Conservation (phyloP, 805 yeast genomes). For the Zygotorulaspora florentina region DNA sequence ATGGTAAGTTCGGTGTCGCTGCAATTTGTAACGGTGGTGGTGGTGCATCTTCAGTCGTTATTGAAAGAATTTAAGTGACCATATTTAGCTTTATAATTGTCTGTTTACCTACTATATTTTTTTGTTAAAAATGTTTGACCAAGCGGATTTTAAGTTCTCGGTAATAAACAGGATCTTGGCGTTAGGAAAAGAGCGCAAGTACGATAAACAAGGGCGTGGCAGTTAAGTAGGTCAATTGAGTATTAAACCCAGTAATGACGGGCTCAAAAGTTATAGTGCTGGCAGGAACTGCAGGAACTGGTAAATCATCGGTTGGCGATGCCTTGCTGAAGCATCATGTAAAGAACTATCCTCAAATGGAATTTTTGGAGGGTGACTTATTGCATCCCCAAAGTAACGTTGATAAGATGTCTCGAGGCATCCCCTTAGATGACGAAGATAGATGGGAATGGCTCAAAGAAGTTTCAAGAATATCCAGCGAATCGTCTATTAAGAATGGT, state of each 20-base stretch:
- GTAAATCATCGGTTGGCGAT: slow-evolving; percentile 77
- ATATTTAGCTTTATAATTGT: background rate
- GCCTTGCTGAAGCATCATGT: slow-evolving; percentile 39
- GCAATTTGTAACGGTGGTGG: slow-evolving; percentile 99
- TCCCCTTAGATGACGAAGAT: slow-evolving; percentile 84
- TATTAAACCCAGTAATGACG: background rate
- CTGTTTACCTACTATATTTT: background rate
- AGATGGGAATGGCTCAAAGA: slow-evolving; percentile 82
- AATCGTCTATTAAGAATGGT: slow-evolving; percentile 35
- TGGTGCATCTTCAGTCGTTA: slow-evolving; percentile 91
- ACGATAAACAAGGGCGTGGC: background rate
- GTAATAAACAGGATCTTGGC: background rate
- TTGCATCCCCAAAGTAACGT: slow-evolving; percentile 71
- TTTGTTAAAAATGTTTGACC: background rate
- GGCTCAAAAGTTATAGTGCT: slow-evolving; percentile 50
- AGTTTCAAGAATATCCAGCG: slow-evolving; percentile 43
- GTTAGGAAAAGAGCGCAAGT: background rate
- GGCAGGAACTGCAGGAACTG: slow-evolving; percentile 97
- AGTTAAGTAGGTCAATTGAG: background rate
- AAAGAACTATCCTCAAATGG: slow-evolving; percentile 38
- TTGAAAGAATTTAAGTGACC: slow-evolving; percentile 54
- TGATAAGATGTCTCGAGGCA: slow-evolving; percentile 76
- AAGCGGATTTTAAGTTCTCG: background rate
- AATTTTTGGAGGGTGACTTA: slow-evolving; percentile 81
- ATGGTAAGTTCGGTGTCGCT: slow-evolving; percentile 86